Base-by-base conservation (phyloP, 257 asterid species). In the Fraxinus anomala region DNA sequence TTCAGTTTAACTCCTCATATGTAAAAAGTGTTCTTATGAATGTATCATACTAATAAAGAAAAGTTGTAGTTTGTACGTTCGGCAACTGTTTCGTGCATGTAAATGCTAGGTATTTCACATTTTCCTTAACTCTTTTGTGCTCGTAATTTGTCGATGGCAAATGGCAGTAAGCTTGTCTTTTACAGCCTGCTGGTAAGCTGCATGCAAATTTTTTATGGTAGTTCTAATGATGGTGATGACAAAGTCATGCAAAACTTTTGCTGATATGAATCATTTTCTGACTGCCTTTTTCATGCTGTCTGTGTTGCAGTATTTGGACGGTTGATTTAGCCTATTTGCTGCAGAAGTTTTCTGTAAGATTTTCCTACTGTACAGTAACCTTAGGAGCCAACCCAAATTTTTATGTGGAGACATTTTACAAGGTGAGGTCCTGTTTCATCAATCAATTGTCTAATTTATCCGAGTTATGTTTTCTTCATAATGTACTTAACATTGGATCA, bases 261-360 rank as follows among this genome's bases (percentile, higher is more conserved):
- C 67, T 68, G 73, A 36, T 19, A 56, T 40, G 21, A 54, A 31
- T 28, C 59, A 26, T 78, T 36, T 37, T 76, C 89, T 90, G 82
- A 83, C 72, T 80, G 66, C 82, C 77, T 79, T 69, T 47, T 77
- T 78, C 73, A 24, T 56, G 71, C 67, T 85, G 51, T 83, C 28
- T 36, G 61, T 86, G 79, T 73, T 86, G 87, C 97, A 94, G 98
- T 85, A 84, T 91, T 56, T 94, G 98, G 98, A 94, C 98, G 0
- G 98, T 94, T 86, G 98, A 95, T 88, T 87, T 95, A 89, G 99
- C 99, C 72, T 93, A 90, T 89, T 83, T 95, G 85, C 90, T 95
- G 90, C 97, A 89, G 85, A 95, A 87, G 65, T 95, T 89, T 88
- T 85, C 96, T 59, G 91, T 93, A 69, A 85, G 82, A 44, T 95